A percentile compares a stretch with the other conserved stretches of the same genome.
Evolutionary conservation across 768 basidiomycete species (phyloP).

Genomic region (Peribolospora kevripleyi): DNA sequence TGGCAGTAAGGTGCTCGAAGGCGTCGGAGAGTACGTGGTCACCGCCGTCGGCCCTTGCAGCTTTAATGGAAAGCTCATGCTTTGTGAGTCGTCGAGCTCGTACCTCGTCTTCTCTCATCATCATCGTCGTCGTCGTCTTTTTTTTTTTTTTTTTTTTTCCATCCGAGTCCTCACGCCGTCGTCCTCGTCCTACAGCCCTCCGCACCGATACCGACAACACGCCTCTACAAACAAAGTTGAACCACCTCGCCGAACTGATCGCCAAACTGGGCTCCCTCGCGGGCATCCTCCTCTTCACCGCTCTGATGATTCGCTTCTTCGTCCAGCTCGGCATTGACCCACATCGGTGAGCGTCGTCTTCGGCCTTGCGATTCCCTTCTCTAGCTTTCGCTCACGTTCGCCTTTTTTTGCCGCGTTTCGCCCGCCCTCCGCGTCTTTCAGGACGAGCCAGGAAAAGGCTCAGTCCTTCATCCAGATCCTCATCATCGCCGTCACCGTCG

Average conservation of each 20-base stretch:
- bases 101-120: neutral
- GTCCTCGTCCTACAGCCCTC: slow-evolving; percentile 35
- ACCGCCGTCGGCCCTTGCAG: slow-evolving; percentile 76
- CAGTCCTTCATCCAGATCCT: slow-evolving; percentile 77
- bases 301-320: slow-evolving; percentile 84
- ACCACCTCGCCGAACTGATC: slow-evolving; percentile 77
- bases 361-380: neutral
- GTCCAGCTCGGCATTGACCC: slow-evolving; percentile 55
- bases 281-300: slow-evolving; percentile 52
- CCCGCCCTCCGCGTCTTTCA: slow-evolving; percentile 12
- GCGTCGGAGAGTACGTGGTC: slow-evolving; percentile 75
- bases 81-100: slow-evolving; percentile 34
- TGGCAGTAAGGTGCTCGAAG: slow-evolving; percentile 81
- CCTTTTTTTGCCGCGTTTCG: neutral
- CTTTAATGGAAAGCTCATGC: slow-evolving; percentile 94
- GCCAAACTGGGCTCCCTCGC: slow-evolving; percentile 68
- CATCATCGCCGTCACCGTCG: slow-evolving; percentile 79
- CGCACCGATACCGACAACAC: slow-evolving; percentile 69
- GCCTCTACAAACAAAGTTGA: slow-evolving; percentile 80
- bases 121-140: neutral
- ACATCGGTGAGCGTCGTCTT: slow-evolving; percentile 24
- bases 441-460: slow-evolving; percentile 56
- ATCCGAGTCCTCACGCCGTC: neutral
- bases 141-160: slow-evolving; percentile 6
- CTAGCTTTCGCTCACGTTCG: neutral